These are phyloP conservation scores for Leucocoprinus sp. DNA, from an alignment of 768 basidiomycete genomes.

Conservation along the genomic window DNA sequence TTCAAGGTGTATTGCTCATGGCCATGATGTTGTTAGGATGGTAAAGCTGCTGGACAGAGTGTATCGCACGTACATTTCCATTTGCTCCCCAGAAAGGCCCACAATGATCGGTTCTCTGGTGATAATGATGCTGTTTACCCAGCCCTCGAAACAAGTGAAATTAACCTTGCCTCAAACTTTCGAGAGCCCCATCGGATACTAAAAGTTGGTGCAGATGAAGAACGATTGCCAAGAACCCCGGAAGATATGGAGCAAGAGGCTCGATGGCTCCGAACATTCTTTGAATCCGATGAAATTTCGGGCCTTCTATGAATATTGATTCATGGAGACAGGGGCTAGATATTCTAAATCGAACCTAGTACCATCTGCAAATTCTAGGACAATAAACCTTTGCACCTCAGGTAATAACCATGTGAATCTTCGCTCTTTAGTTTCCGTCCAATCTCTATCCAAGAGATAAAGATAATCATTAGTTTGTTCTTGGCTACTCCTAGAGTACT, in stretches of 20 bases:
- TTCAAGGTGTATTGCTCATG: too few species aligned
- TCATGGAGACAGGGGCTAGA: not conserved
- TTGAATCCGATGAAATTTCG: slow-evolving; percentile 21
- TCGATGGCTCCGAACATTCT: slow-evolving; percentile 53
- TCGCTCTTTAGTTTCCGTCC: slow-evolving; percentile 31
- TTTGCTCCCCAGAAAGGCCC: slow-evolving; percentile 71
- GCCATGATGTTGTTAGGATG: too few species aligned
- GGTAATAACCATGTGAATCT: slow-evolving; percentile 18
- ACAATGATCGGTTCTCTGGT: slow-evolving; percentile 56
- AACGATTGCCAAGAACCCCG: slow-evolving; percentile 48
- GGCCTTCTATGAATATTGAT: not conserved
- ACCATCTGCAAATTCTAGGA: slow-evolving; percentile 4
- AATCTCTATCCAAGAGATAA: slow-evolving; percentile 43
- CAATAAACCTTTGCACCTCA: not conserved
- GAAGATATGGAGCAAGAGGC: slow-evolving; percentile 83
- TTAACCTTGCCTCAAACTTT: slow-evolving; percentile 35
- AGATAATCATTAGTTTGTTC: too few species aligned
- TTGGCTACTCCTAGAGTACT: too few species aligned
- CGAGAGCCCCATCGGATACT: slow-evolving; percentile 27
- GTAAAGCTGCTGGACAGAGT: slow-evolving; percentile 68
- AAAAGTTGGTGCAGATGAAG: slow-evolving; percentile 64
- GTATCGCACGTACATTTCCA: slow-evolving; percentile 98
- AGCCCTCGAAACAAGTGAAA: slow-evolving; percentile 61
- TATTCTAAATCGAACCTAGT: not conserved
- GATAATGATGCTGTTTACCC: slow-evolving; percentile 75